A percentile compares a stretch with the other conserved stretches of the same genome.
phyloP scores from a whole-genome alignment of 176 grass and related monocot genomes.

The Carex pumila region DNA sequence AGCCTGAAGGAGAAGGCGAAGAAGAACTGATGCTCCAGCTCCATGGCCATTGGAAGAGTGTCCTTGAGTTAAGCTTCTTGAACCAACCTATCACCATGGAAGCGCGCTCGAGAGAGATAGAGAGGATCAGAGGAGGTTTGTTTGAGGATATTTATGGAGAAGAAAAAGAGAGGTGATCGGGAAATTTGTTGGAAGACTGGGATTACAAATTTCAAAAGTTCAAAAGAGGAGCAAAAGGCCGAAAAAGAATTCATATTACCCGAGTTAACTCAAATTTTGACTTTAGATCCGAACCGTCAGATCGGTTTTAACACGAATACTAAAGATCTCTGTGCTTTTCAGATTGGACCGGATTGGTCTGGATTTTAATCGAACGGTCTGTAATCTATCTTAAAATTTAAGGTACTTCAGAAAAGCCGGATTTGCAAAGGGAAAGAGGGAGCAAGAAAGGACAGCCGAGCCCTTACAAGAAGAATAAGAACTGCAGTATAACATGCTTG shows the following conservation, averaged over 20 bases:
- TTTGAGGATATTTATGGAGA: conserved; percentile 1
- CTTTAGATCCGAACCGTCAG: too few species aligned
- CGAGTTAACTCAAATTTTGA: too few species aligned
- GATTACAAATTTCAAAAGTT: background rate
- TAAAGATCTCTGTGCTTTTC: too few species aligned
- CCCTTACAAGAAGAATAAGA: too few species aligned
- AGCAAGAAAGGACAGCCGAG: background rate
- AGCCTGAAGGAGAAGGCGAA: background rate
- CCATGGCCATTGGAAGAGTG: conserved; percentile 20
- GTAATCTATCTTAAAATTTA: too few species aligned
- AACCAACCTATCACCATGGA: conserved; percentile 26
- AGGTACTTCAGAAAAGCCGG: too few species aligned
- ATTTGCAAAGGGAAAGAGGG: background rate
- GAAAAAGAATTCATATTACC: too few species aligned
- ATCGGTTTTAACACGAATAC: too few species aligned
- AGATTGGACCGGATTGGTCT: too few species aligned
- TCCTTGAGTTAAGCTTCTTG: conserved; percentile 27
- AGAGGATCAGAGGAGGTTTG: background rate
- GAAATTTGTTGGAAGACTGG: background rate
- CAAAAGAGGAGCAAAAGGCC: background rate
- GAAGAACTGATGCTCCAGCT: conserved; percentile 15
- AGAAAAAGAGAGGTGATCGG: background rate
- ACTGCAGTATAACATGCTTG: too few species aligned
- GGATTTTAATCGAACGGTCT: too few species aligned
- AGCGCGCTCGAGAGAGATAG: background rate